Percentiles rank a stretch among this genome's conserved stretches.
Evolutionary conservation across 1,139 yeast genomes (phyloP).

Genomic region (Candida neerlandica): DNA sequence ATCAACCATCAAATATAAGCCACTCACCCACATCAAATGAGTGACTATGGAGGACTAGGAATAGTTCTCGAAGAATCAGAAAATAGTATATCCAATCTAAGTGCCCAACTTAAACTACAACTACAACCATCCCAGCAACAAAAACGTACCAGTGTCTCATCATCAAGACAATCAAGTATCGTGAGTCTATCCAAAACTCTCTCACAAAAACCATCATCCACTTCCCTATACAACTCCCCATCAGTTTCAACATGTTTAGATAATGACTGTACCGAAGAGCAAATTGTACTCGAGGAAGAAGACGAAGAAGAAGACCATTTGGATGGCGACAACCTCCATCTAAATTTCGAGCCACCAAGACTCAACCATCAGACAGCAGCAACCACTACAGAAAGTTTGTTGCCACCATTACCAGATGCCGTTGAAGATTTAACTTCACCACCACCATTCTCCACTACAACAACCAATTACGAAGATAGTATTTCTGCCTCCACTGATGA

Average conservation of each 20-base stretch:
- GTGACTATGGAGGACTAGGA: constrained; percentile 30
- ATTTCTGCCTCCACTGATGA: constrained; percentile 7
- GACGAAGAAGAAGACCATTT: constrained; percentile 4
- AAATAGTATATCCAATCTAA: constrained; percentile 5
- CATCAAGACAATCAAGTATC: constrained; percentile 11
- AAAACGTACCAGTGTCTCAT: constrained; percentile 5
- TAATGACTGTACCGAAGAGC: not conserved
- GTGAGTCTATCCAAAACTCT: constrained; percentile 8
- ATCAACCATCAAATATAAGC: no score
- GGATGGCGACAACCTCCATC: not conserved
- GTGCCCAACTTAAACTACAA: constrained; percentile 3
- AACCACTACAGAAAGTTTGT: constrained; percentile 26
- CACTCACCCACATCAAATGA: constrained; percentile 10
- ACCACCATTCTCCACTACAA: not conserved
- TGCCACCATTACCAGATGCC: constrained; percentile 43
- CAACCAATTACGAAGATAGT: constrained; percentile 9
- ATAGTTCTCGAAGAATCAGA: constrained; percentile 33
- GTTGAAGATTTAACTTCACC: constrained; percentile 15
- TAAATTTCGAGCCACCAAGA: not conserved
- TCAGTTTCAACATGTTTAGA: not conserved
- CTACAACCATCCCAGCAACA: constrained; percentile 6
- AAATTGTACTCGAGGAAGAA: not conserved
- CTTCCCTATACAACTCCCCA: constrained; percentile 4
- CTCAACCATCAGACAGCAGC: constrained; percentile 1
- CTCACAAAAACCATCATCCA: constrained; percentile 8